These are phyloP conservation scores for Penicillium sp. DNA, from an alignment of 2,329 filamentous ascomycete genomes.

Conservation along the genomic window DNA sequence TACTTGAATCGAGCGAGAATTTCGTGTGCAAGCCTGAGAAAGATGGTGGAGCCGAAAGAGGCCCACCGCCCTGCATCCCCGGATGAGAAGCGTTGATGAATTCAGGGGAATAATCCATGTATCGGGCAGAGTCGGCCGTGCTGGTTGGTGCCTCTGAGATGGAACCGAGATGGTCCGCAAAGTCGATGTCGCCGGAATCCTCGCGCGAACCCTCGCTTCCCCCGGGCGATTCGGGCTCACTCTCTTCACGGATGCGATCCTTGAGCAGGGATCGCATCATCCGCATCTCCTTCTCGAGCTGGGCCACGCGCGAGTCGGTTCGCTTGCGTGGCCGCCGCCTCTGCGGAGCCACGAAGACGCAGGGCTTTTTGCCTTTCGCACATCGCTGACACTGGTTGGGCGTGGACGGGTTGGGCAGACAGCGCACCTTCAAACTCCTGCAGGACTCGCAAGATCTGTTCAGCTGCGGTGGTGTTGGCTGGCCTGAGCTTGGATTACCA, in stretches of 20 bases:
- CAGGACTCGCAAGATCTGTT: constrained; percentile 41
- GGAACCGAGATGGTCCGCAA: constrained; percentile 18
- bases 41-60: constrained; percentile 20
- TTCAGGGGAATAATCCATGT: constrained; percentile 28
- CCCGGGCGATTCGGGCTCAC: constrained; percentile 26
- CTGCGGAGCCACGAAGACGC: constrained; percentile 38
- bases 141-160: constrained; percentile 23
- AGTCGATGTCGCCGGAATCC: constrained; percentile 23
- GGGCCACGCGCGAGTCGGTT: constrained; percentile 38
- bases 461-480: constrained; percentile 26
- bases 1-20: constrained; percentile 18
- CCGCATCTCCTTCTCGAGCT: constrained; percentile 39
- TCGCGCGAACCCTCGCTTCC: constrained; percentile 27
- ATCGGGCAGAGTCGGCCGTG: constrained; percentile 20
- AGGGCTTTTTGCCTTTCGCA: constrained; percentile 33
- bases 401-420: constrained; percentile 30
- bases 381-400: constrained; percentile 39
- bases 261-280: constrained; percentile 38
- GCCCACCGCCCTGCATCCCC: constrained; percentile 18
- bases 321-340: constrained; percentile 37
- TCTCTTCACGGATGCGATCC: constrained; percentile 30
- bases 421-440: constrained; percentile 37
- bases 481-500: constrained; percentile 19
- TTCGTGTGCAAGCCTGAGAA: constrained; percentile 18
- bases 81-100: constrained; percentile 19